phyloP scores from a whole-genome alignment of 1,284 basidiomycete genomes.

The Ustilago nuda region DNA sequence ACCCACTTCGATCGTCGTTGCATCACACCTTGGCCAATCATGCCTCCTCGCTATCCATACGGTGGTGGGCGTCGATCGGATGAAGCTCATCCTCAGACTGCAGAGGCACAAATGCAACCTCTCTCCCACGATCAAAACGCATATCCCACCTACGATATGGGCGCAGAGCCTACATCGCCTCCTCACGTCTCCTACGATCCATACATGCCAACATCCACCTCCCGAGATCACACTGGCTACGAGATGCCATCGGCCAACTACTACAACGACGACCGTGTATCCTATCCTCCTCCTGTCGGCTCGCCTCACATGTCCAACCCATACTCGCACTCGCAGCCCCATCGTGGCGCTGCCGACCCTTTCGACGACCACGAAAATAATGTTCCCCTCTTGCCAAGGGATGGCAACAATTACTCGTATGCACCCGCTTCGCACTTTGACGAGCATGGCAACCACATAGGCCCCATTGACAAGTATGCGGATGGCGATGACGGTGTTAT shows the following conservation, averaged over 20 bases:
- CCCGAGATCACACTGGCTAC: constrained; percentile 44
- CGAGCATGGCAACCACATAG: constrained; percentile 57
- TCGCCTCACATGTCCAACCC: constrained; percentile 46
- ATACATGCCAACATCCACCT: constrained; percentile 35
- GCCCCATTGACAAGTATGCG: constrained; percentile 43
- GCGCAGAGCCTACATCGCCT: constrained; percentile 35
- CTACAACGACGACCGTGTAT: constrained; percentile 25
- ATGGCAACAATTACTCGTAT: constrained; percentile 56
- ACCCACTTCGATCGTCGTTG: constrained; percentile 26
- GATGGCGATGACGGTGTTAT: constrained; percentile 53
- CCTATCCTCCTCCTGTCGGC: constrained; percentile 20
- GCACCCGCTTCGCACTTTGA: constrained; percentile 62
- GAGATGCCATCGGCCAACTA: constrained; percentile 41
- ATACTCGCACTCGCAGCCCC: constrained; percentile 30
- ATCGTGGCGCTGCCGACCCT: constrained; percentile 28
- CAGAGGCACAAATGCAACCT: constrained; percentile 24
- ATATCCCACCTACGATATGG: constrained; percentile 55
- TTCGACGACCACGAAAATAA: constrained; percentile 46
- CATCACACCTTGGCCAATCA: constrained; percentile 1
- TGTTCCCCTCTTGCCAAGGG: constrained; percentile 49
- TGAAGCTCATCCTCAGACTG: constrained; percentile 29
- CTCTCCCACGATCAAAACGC: constrained; percentile 23
- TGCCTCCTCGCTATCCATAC: constrained; percentile 46
- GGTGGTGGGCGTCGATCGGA: constrained; percentile 29
- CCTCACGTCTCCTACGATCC: constrained; percentile 44